Evolutionary conservation across 2,329 filamentous ascomycete species (phyloP).

Genomic region (Colletotrichum falcatum): DNA sequence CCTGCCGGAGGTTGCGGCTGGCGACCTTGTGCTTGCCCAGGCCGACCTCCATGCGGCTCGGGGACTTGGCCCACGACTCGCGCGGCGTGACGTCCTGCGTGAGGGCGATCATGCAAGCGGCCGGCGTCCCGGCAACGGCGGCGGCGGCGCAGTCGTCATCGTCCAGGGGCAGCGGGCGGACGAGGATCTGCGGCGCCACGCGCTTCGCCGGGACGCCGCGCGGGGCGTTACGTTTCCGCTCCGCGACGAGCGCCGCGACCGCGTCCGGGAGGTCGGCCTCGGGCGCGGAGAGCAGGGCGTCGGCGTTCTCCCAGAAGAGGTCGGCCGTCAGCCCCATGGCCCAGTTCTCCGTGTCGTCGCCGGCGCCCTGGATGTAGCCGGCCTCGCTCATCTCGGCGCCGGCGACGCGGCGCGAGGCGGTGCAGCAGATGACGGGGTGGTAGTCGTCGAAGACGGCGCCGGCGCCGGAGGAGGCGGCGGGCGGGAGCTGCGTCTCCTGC

Average conservation of each 20-base stretch:
- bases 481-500: conserved; percentile 66
- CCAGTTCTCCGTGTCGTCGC: conserved; percentile 96
- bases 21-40: conserved; percentile 81
- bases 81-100: conserved; percentile 56
- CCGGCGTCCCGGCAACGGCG: neutral
- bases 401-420: conserved; percentile 78
- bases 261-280: conserved; percentile 73
- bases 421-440: conserved; percentile 85
- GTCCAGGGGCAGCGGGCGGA: conserved; percentile 50
- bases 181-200: conserved; percentile 54
- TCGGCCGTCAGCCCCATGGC: conserved; percentile 80
- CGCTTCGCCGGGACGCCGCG: conserved; percentile 40
- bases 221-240: conserved; percentile 40
- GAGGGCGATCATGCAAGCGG: conserved; percentile 58
- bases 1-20: conserved; percentile 82
- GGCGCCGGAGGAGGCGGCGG: neutral
- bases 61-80: conserved; percentile 54
- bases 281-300: conserved; percentile 68
- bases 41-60: conserved; percentile 66
- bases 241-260: conserved; percentile 59
- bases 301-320: conserved; percentile 81
- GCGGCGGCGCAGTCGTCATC: conserved; percentile 11
- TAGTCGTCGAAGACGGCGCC: conserved; percentile 65
- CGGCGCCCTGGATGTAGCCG: conserved; percentile 90
- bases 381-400: conserved; percentile 75